A percentile compares a stretch with the other conserved stretches of the same genome.
Conservation (phyloP, 495 filamentous ascomycete species). For the Aspergillus haitiensis region DNA sequence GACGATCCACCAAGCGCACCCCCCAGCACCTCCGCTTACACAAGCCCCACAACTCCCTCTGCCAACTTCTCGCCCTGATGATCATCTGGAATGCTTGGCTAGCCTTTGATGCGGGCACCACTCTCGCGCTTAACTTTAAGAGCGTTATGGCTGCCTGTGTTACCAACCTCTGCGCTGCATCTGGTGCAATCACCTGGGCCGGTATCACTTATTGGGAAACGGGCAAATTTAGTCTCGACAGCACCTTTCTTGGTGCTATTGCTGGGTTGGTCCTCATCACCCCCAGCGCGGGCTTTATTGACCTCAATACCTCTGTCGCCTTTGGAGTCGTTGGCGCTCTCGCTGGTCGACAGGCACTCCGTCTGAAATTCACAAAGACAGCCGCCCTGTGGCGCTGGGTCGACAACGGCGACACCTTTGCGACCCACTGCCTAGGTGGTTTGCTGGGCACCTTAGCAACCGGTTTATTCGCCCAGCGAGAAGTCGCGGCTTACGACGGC, state of each 20-base stretch:
- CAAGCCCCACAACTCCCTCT: conserved; percentile 48
- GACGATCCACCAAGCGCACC: conserved; percentile 36
- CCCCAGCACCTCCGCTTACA: conserved; percentile 47
- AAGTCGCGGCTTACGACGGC: conserved; percentile 47
- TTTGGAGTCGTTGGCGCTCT: conserved; percentile 46
- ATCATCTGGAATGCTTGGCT: conserved; percentile 58
- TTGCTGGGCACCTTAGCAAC: conserved; percentile 40
- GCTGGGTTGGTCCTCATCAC: conserved; percentile 53
- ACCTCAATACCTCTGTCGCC: conserved; percentile 44
- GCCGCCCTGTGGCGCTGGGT: conserved; percentile 40
- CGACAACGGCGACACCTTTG: conserved; percentile 49
- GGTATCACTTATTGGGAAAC: conserved; percentile 45
- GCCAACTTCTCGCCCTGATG: conserved; percentile 51
- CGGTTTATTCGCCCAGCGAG: conserved; percentile 38
- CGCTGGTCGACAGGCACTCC: conserved; percentile 47
- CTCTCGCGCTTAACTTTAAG: conserved; percentile 46
- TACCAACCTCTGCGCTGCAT: conserved; percentile 51
- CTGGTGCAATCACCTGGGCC: conserved; percentile 49
- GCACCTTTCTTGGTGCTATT: conserved; percentile 52
- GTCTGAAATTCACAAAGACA: conserved; percentile 47
- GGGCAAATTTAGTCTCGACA: conserved; percentile 49
- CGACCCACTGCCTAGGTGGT: conserved; percentile 48
- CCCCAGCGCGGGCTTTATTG: conserved; percentile 47
- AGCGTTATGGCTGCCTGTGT: conserved; percentile 49
- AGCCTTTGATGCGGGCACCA: conserved; percentile 56